These are phyloP conservation scores for Wallacemonas sp. DNA, from an alignment of 208 protist genomes.

Conservation along the genomic window DNA sequence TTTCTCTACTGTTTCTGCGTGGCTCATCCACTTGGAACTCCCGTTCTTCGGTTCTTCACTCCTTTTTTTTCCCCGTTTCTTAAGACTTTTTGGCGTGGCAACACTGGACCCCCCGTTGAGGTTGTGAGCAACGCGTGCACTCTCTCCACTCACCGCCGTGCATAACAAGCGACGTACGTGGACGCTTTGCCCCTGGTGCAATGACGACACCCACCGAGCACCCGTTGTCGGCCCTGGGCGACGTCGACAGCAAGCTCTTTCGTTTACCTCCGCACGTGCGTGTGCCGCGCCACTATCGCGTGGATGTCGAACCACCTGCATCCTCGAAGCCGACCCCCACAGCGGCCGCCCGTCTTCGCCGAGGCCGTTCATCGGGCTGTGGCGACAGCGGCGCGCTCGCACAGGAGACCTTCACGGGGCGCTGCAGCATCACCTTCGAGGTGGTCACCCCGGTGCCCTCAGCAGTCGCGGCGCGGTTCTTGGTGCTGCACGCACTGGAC, in stretches of 20 bases:
- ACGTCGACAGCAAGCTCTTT: neutral
- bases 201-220: neutral
- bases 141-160: no score
- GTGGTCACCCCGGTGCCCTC: conserved; percentile 11
- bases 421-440: conserved; percentile 26
- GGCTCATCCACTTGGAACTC: no score
- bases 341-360: neutral
- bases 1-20: conserved; percentile 12
- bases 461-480: conserved; percentile 10
- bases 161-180: no score
- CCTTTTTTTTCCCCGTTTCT: conserved; percentile 3
- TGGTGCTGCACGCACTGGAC: conserved; percentile 42
- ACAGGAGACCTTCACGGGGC: conserved; percentile 19
- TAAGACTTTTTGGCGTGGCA: conserved; percentile 4
- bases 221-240: neutral
- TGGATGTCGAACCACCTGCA: neutral
- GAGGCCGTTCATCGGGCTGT: neutral
- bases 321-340: neutral
- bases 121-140: no score
- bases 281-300: neutral
- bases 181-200: neutral
- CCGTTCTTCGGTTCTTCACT: neutral
- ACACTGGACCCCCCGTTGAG: no score
- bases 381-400: neutral
- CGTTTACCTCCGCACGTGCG: neutral